Conservation (phyloP, 768 basidiomycete species). For the Pleurotus giganteus region DNA sequence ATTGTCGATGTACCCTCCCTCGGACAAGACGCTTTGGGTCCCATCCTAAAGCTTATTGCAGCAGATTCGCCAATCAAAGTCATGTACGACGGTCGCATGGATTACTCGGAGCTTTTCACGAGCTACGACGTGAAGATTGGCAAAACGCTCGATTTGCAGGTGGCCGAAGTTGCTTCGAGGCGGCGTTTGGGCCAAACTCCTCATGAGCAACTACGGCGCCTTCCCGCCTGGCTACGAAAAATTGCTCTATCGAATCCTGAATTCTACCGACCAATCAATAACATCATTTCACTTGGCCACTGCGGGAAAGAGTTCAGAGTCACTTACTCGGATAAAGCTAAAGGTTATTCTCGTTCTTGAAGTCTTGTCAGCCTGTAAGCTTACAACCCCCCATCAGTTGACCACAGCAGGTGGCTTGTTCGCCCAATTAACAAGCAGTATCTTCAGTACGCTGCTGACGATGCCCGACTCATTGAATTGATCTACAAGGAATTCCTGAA, state of each 20-base stretch:
- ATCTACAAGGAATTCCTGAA: background rate
- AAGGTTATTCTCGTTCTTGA: background rate
- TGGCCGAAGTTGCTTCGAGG: background rate
- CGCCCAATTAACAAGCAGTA: background rate
- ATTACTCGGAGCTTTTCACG: background rate
- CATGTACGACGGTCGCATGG: background rate
- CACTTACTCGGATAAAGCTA: background rate
- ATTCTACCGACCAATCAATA: background rate
- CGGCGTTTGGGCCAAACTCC: background rate
- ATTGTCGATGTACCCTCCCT: background rate
- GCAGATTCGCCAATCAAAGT: background rate
- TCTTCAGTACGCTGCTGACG: background rate
- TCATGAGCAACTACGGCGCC: background rate
- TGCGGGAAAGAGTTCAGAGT: background rate
- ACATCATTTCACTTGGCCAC: background rate
- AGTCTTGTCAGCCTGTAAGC: background rate
- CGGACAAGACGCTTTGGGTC: background rate
- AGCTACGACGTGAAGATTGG: background rate
- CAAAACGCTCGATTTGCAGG: background rate
- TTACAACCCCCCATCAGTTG: background rate
- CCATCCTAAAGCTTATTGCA: background rate
- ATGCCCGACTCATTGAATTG: slow-evolving; percentile 2
- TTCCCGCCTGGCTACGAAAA: background rate
- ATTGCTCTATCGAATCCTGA: background rate
- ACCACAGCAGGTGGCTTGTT: background rate